Percentiles rank a stretch among this genome's conserved stretches.
phyloP scores from a whole-genome alignment of 1,284 basidiomycete species.

The Tranzscheliella williamsii region DNA sequence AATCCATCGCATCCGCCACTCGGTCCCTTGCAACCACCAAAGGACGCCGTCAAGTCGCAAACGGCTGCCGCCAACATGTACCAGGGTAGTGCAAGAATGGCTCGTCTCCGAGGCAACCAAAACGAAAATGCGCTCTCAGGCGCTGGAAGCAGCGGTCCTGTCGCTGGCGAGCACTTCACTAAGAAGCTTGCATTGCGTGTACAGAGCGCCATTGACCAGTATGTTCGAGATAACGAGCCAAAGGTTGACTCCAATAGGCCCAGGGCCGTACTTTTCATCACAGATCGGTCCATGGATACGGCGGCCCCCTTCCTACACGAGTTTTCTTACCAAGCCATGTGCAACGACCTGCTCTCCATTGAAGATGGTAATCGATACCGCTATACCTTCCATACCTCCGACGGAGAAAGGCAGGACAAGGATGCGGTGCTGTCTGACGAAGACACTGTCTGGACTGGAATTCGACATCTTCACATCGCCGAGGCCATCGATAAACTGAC shows the following conservation, averaged over 20 bases:
- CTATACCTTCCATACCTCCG: slow-evolving; percentile 65
- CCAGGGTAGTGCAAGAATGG: slow-evolving; percentile 43
- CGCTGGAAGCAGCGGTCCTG: slow-evolving; percentile 5
- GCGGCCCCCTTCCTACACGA: slow-evolving; percentile 90
- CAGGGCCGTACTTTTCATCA: slow-evolving; percentile 83
- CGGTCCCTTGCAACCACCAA: slow-evolving; percentile 67
- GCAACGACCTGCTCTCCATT: slow-evolving; percentile 86
- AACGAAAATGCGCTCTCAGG: slow-evolving; percentile 9
- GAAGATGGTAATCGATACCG: slow-evolving; percentile 78
- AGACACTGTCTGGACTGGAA: slow-evolving; percentile 86
- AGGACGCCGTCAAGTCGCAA: slow-evolving; percentile 30
- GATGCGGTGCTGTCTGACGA: slow-evolving; percentile 79
- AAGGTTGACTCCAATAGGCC: slow-evolving; percentile 70
- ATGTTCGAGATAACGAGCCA: slow-evolving; percentile 63
- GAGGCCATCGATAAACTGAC: slow-evolving; percentile 97
- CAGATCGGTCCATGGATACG: slow-evolving; percentile 93
- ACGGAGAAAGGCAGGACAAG: slow-evolving; percentile 82
- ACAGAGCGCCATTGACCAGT: slow-evolving; percentile 42
- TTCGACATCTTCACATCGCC: slow-evolving; percentile 96
- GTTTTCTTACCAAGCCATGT: slow-evolving; percentile 99
- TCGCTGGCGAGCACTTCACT: slow-evolving; percentile 42
- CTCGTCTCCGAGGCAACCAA: slow-evolving; percentile 26
- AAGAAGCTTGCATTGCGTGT: slow-evolving; percentile 55
- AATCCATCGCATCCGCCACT: slow-evolving; percentile 79
- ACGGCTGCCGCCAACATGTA: slow-evolving; percentile 40